A percentile compares a stretch with the other conserved stretches of the same genome.
Conservation (phyloP, 805 yeast species). For the Isabelozyma gotoi region DNA sequence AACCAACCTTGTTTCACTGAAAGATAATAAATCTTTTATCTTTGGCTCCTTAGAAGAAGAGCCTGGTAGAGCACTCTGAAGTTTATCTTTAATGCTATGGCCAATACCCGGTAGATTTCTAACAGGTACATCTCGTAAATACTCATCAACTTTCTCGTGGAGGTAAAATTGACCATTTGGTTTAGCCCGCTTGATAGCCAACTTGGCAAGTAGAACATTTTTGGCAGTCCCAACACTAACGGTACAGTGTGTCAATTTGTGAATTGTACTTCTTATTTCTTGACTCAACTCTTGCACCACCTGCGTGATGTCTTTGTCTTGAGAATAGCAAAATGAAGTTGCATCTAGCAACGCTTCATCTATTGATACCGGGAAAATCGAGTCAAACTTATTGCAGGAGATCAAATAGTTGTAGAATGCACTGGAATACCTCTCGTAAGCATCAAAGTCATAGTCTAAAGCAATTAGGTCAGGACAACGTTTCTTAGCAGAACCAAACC, state of each 20-base stretch:
- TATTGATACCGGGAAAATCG: constrained; percentile 77
- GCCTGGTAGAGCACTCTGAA: constrained; percentile 19
- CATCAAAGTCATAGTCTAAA: constrained; percentile 71
- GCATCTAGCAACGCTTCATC: constrained; percentile 89
- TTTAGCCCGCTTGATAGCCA: constrained; percentile 72
- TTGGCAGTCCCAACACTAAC: constrained; percentile 80
- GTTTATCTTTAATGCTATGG: constrained; percentile 44
- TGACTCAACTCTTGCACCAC: constrained; percentile 22
- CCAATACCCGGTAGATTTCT: constrained; percentile 67
- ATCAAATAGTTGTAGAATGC: constrained; percentile 62
- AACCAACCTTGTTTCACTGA: constrained; percentile 38
- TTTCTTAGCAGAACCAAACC: constrained; percentile 67
- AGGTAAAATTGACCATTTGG: constrained; percentile 66
- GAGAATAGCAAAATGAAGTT: constrained; percentile 24
- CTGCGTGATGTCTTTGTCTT: constrained; percentile 6
- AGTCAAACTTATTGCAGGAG: constrained; percentile 41
- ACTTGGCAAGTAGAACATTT: constrained; percentile 74
- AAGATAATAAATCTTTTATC: constrained; percentile 37
- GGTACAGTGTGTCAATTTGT: constrained; percentile 51
- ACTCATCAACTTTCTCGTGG: constrained; percentile 22
- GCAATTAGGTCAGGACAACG: constrained; percentile 66
- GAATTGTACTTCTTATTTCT: constrained; percentile 42
- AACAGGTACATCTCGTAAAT: constrained; percentile 34
- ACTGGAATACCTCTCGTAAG: constrained; percentile 66
- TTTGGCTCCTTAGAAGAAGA: constrained; percentile 14